Percentiles rank a stretch among this genome's conserved stretches.
Conservation (phyloP, 352 stramenopile species). For the Phytophthora capsici region DNA sequence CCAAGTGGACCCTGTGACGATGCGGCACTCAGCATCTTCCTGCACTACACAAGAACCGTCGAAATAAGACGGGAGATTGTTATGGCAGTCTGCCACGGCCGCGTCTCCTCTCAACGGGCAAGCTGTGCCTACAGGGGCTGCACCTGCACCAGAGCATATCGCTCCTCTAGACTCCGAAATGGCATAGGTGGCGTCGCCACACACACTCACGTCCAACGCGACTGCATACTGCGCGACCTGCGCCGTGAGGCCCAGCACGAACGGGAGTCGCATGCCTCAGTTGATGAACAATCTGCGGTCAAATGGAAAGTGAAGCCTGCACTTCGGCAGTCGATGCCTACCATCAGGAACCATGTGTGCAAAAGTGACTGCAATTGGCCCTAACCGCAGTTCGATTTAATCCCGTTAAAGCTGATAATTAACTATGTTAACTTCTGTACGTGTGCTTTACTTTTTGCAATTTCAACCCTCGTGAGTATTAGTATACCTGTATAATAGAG, state of each 20-base stretch:
- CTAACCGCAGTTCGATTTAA: background rate
- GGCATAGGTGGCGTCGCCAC: slow-evolving; percentile 52
- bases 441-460: no score
- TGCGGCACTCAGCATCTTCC: slow-evolving; percentile 52
- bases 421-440: no score
- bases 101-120: slow-evolving; percentile 58
- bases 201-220: slow-evolving; percentile 46
- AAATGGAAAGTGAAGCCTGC: slow-evolving; percentile 21
- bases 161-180: slow-evolving; percentile 26
- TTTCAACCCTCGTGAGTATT: no score
- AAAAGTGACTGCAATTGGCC: background rate
- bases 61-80: slow-evolving; percentile 48
- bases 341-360: background rate
- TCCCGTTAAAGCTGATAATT: background rate
- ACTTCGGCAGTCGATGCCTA: slow-evolving; percentile 1
- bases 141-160: slow-evolving; percentile 24
- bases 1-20: slow-evolving; percentile 42
- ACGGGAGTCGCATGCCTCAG: slow-evolving; percentile 13
- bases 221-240: background rate
- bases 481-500: background rate
- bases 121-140: slow-evolving; percentile 37
- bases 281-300: background rate
- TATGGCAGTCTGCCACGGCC: slow-evolving; percentile 47
- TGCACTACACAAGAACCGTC: slow-evolving; percentile 39
- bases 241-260: slow-evolving; percentile 16